Evolutionary conservation across 2,329 filamentous ascomycete species (phyloP), one percentile per base, ranked within the genome.

Genomic region (Sporothrix pseudoabietina): DNA sequence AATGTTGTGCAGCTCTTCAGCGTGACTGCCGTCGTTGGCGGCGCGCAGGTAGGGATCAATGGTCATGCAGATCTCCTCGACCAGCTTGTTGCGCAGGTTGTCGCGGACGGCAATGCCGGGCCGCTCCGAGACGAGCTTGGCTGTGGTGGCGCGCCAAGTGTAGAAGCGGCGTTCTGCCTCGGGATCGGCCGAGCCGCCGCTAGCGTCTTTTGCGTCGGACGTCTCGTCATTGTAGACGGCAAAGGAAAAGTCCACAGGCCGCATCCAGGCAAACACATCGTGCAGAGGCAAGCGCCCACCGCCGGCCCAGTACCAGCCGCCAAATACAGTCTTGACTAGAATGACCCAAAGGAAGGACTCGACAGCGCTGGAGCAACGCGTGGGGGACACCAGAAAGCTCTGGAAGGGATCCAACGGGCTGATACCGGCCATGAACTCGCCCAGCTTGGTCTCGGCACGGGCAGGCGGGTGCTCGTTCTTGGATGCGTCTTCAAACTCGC

Each of bases 121-220:
- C 19, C 47, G 59, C 30, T 72, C 73, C 4, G 59, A 10, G 12
- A 69, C 68, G 14, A 74, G 61, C 61, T 69, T 65, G 26, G 73
- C 73, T 4, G 71, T 74, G 14, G 59, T 63, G 39, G 73, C 73
- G 26, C 71, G 71, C 73, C 73, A 74, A 10, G 71, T 57, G 52
- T 73, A 71, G 68, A 74, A 74, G 32, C 63, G 59, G 30, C 73
- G 71, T 22, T 74, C 73, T 10, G 73, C 71, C 14, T 74, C 73
- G 59, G 55, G 49, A 30, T 71, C 73, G 32, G 55, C 39, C 14
- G 41, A 9, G 44, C 30, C 12, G 32, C 30, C 9, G 8, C 6
- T 49, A 10, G 19, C 35, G 52, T 22, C 52, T 1, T 57, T 57
- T 41, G 39, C 4, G 39, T 22, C 54, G 26, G 16, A 22, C 49